These are phyloP conservation scores for Crithidia fasciculata DNA, from an alignment of 208 protist genomes.

Conservation along the genomic window DNA sequence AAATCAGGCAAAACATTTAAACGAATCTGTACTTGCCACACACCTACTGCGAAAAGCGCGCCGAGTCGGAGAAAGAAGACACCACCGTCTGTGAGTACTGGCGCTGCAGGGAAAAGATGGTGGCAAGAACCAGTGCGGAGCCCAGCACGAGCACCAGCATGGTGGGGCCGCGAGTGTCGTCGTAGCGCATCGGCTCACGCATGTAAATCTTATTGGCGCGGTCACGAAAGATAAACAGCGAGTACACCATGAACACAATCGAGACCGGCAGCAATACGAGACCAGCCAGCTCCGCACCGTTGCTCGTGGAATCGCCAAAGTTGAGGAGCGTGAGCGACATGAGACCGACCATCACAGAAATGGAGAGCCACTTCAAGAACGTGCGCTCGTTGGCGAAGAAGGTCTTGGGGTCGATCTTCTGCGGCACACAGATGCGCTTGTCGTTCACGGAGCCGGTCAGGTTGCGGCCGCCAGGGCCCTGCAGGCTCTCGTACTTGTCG, in stretches of 20 bases:
- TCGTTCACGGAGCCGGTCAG: constrained; percentile 83
- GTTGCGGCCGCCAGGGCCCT: constrained; percentile 72
- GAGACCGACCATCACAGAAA: constrained; percentile 88
- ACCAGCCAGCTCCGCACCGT: constrained; percentile 82
- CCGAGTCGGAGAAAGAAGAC: constrained; percentile 63
- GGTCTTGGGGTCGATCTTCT: constrained; percentile 94
- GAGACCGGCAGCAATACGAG: constrained; percentile 84
- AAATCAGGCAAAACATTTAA: background rate
- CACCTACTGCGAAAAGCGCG: constrained; percentile 48
- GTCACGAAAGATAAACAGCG: constrained; percentile 87
- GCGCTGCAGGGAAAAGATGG: constrained; percentile 87
- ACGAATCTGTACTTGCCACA: background rate
- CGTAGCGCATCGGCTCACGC: constrained; percentile 92
- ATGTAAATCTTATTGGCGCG: constrained; percentile 92
- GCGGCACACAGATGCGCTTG: constrained; percentile 90
- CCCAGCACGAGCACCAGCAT: constrained; percentile 88
- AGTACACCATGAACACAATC: constrained; percentile 92
- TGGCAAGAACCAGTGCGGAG: constrained; percentile 71
- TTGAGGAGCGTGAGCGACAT: constrained; percentile 89
- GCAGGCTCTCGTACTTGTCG: constrained; percentile 80
- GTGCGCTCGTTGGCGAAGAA: constrained; percentile 94
- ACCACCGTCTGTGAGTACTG: constrained; percentile 70
- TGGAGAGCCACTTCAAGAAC: constrained; percentile 93
- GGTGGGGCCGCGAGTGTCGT: constrained; percentile 88
- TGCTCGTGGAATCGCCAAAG: constrained; percentile 82